Evolutionary conservation across 139 green algal genomes (phyloP), one percentile per base, ranked within the genome.

Genomic region (Deuterostichococcus epilithicus): DNA sequence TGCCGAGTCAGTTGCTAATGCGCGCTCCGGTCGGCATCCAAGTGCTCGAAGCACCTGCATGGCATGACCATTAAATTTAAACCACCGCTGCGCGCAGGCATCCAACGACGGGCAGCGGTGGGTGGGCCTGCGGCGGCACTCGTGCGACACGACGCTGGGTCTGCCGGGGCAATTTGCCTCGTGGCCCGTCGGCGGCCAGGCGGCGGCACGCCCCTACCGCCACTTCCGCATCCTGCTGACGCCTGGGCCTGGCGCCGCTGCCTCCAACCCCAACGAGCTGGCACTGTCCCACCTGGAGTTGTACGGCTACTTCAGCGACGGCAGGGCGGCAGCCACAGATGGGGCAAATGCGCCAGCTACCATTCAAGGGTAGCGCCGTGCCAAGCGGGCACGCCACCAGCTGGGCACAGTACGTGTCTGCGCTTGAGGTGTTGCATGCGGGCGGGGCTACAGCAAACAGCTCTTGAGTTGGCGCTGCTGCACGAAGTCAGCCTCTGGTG

Each of bases 261-360:
- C 74, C 30, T 83, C 71, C 13, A 65, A 74, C 52, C 78, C 77
- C 22, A 76, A 70, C 76, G 85, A 89, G 45, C 78, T 97, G 1
- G 85, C 72, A 63, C 83, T 97, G 8, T 88, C 84, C 74, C 81
- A 88, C 33, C 65, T 93, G 70, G 93, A 97, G 80, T 76, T 97
- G n/a, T 97, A 97, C 72, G 92, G 93, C 28, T 86, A 85, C 72
- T 78, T 94, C 47, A 79, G 58, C n/a, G n/a, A n/a, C n/a, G n/a
- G 39, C 26, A 37, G 58, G 37, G 73, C 52, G 3, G 28, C 52
- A 20, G 13, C 20, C 42, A 52, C 42, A 52, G 42, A n/a, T n/a
- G n/a, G n/a, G n/a, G n/a, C n/a, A n/a, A n/a, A n/a, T n/a, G n/a
- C n/a, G n/a, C n/a, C n/a, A n/a, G n/a, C n/a, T n/a, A n/a, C n/a